These are phyloP conservation scores for Russula emetica DNA, from an alignment of 768 basidiomycete genomes.

Conservation along the genomic window DNA sequence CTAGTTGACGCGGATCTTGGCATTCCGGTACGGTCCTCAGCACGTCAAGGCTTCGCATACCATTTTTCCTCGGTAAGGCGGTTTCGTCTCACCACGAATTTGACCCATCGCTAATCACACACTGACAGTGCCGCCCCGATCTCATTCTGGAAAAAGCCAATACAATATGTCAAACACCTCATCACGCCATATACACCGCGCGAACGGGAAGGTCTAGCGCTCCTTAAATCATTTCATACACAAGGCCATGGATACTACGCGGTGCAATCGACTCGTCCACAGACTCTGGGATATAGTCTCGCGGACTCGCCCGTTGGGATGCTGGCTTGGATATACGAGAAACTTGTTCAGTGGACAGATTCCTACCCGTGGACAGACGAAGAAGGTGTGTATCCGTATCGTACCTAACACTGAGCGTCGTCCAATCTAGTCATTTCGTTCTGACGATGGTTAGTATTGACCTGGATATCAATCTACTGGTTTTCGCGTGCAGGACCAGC, in stretches of 20 bases:
- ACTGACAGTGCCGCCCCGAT: constrained; percentile 4
- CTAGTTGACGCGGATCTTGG: constrained; percentile 33
- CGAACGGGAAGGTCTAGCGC: constrained; percentile 32
- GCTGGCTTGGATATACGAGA: constrained; percentile 40
- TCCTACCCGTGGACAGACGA: constrained; percentile 55
- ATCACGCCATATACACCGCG: constrained; percentile 32
- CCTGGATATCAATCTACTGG: constrained; percentile 39
- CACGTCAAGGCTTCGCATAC: constrained; percentile 37
- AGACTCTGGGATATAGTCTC: constrained; percentile 46
- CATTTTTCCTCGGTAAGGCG: constrained; percentile 33
- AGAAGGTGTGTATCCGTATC: constrained; percentile 39
- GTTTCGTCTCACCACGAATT: not conserved
- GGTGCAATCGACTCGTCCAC: constrained; percentile 35
- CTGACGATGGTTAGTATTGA: constrained; percentile 32
- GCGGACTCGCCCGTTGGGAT: constrained; percentile 54
- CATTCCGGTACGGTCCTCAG: constrained; percentile 31
- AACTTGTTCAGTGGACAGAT: constrained; percentile 38
- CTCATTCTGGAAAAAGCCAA: constrained; percentile 27
- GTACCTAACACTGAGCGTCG: not conserved
- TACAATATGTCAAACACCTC: constrained; percentile 33
- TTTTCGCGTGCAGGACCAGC: constrained; percentile 37
- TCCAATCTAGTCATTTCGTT: not conserved
- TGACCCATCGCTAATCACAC: not conserved
- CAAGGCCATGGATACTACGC: constrained; percentile 35
- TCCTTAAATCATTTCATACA: constrained; percentile 24